Base-by-base conservation (phyloP, 306 rosid genomes). In the Rosa persica region DNA sequence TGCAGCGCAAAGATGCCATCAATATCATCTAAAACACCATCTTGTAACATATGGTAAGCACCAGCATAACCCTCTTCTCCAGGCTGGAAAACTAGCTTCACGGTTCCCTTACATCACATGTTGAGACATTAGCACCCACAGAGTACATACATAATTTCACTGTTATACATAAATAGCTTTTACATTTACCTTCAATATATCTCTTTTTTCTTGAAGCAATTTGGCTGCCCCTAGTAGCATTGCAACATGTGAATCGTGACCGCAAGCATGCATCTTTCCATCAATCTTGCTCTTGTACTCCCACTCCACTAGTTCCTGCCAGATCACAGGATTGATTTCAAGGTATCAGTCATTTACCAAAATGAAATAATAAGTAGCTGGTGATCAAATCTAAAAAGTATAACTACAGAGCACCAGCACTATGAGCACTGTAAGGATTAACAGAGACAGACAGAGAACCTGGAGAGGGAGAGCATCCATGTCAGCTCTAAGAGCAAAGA, bases 201-300 rank as follows among this genome's bases (percentile, higher is more conserved):
- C 52, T 62, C 8, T 70, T 69, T 61, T 81, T 43, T 39, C 55
- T 57, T 85, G 90, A 40, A 85, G 88, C 65, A 87, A 75, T 81
- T 83, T 87, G 17, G 88, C 90, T 76, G 90, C 88, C 75, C 90
- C 90, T 51, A 87, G 78, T 40, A 87, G 82, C 90, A 87, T 87
- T 61, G 90, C 85, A 27, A 85, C 88, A 61, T 87, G 90, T 60
- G 90, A 57, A 78, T 85, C 90, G 55, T 87, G 90, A 15, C 90
- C 90, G 57, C 85, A 85, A 17, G 84, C 88, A 38, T 87, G 88
- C 90, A 85, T 87, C 71, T 85, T 87, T 40, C 88, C 88, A 23
- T 85, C 80, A 62, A 80, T 69, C 78, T 85, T 87, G 83, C 90
- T 87, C 81, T 82, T 85, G 81, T 74, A 73, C 38, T 87, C 87